phyloP scores from a whole-genome alignment of 352 stramenopile species.

The Pythium brachiatum region DNA sequence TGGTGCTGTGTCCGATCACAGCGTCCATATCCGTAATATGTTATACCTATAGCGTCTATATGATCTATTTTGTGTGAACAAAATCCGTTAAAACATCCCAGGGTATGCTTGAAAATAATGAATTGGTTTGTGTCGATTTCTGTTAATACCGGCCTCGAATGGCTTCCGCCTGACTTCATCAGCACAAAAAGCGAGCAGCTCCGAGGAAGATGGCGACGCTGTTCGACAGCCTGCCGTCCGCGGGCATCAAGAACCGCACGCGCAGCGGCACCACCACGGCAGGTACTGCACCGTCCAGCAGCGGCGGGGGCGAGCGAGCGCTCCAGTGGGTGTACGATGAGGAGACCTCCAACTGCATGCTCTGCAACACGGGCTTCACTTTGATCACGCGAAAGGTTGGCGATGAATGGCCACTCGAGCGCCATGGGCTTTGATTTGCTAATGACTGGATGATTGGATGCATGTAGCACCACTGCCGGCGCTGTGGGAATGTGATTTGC shows the following conservation, averaged over 20 bases:
- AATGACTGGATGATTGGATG: conserved; percentile 9
- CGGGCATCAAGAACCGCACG: conserved; percentile 46
- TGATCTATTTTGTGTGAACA: not conserved
- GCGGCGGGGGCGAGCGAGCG: conserved; percentile 41
- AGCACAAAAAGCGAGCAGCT: not conserved
- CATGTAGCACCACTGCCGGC: conserved; percentile 73
- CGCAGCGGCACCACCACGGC: conserved; percentile 32
- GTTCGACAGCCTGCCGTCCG: conserved; percentile 66
- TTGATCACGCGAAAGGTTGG: conserved; percentile 77
- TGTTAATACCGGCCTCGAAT: not conserved
- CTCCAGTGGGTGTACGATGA: conserved; percentile 86
- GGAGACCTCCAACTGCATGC: conserved; percentile 84
- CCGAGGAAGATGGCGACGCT: conserved; percentile 52
- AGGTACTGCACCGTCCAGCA: conserved; percentile 7
- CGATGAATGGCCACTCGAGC: not conserved
- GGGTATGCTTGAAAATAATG: not conserved
- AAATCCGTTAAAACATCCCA: too few species aligned
- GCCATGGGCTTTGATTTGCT: not conserved
- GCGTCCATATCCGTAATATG: not conserved
- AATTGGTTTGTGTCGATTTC: not conserved
- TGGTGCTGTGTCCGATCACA: conserved; percentile 9
- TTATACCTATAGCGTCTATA: not conserved
- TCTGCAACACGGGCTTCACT: conserved; percentile 84
- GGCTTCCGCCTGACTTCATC: not conserved
- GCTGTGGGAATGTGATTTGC: conserved; percentile 83